Conservation (phyloP, 306 rosid genomes). For the Vicia faba region DNA sequence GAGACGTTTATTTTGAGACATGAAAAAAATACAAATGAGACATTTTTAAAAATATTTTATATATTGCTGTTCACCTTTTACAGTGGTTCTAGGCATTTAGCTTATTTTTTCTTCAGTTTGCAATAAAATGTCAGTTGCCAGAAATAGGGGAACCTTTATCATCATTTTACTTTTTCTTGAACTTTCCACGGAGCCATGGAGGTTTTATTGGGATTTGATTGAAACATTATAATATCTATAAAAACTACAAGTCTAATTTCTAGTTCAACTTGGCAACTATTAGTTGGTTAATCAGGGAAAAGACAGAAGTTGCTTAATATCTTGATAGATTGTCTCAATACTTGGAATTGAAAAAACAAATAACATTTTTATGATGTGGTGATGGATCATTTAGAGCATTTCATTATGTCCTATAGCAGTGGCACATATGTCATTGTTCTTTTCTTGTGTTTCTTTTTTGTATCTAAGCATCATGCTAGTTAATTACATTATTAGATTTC, state of each 20-base stretch:
- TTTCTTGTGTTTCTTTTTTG: background rate
- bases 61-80: conserved; percentile 1
- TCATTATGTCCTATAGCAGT: conserved; percentile 3
- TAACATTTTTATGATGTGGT: background rate
- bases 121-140: conserved; percentile 9
- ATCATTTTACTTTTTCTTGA: conserved; percentile 9
- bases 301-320: background rate
- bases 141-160: conserved; percentile 8
- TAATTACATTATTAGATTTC: background rate
- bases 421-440: conserved; percentile 1
- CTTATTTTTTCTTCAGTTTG: conserved; percentile 28
- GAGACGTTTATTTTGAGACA: no score
- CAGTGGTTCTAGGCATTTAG: conserved; percentile 5
- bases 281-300: background rate
- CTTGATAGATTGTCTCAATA: background rate
- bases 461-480: background rate
- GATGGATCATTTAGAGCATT: conserved; percentile 12
- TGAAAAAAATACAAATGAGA: no score
- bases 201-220: conserved; percentile 13
- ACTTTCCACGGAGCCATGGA: background rate
- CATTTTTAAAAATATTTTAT: background rate
- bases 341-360: background rate
- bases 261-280: background rate
- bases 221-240: conserved; percentile 4
- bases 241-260: background rate